Conservation (phyloP, 129 eudicot genomes). For the Kitagawia praeruptora region DNA sequence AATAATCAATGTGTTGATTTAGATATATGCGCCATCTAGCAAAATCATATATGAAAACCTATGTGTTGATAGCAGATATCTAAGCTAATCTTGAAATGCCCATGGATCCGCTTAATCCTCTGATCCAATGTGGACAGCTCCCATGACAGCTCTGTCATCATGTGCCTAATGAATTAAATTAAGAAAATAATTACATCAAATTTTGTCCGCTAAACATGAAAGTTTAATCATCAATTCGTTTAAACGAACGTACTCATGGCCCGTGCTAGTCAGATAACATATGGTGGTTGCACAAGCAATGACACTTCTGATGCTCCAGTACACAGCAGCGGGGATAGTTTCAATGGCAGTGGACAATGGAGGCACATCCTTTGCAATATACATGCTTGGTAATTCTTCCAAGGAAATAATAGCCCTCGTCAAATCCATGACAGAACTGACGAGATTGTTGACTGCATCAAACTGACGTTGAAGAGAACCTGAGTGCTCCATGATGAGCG, state of each 20-base stretch:
- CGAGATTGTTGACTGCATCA: conserved; percentile 52
- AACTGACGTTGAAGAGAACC: conserved; percentile 42
- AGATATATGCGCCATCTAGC: neutral
- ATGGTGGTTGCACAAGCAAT: conserved; percentile 64
- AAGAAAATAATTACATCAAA: neutral
- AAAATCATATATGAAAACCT: conserved; percentile 19
- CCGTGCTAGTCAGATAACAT: conserved; percentile 52
- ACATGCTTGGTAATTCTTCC: conserved; percentile 46
- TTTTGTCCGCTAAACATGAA: neutral
- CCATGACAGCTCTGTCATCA: conserved; percentile 51
- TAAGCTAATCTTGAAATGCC: conserved; percentile 37
- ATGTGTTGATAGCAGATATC: conserved; percentile 30
- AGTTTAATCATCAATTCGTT: neutral
- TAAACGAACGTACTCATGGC: conserved; percentile 51
- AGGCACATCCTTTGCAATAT: conserved; percentile 44
- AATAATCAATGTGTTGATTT: neutral
- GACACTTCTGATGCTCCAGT: conserved; percentile 65
- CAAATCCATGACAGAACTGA: conserved; percentile 40
- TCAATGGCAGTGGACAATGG: conserved; percentile 44
- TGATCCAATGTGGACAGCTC: conserved; percentile 50
- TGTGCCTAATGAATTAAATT: conserved; percentile 26
- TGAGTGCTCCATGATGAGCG: conserved; percentile 41
- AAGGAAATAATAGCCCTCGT: conserved; percentile 49
- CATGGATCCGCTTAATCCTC: conserved; percentile 53
- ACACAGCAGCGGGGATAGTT: conserved; percentile 62